Conservation (phyloP, 176 grass and related monocot genomes). For the Aechmea fasciata region DNA sequence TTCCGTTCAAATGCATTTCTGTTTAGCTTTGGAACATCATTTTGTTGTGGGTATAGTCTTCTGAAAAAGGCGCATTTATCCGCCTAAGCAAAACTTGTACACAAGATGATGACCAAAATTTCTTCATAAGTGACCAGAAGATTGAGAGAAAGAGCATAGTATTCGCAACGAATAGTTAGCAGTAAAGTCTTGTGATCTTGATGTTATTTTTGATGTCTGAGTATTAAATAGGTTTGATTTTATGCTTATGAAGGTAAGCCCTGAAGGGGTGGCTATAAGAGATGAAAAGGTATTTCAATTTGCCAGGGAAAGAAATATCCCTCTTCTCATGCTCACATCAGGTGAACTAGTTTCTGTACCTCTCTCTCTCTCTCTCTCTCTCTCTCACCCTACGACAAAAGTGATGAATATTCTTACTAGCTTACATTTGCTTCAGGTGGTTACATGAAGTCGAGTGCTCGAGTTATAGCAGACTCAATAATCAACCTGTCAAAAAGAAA, state of each 20-base stretch:
- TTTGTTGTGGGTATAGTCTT: no score
- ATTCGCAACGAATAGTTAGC: no score
- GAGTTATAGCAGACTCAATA: slow-evolving; percentile 70
- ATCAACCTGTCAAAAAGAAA: slow-evolving; percentile 81
- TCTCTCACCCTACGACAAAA: neutral
- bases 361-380: neutral
- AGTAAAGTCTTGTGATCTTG: neutral
- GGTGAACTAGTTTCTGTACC: slow-evolving; percentile 28
- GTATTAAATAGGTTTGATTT: neutral
- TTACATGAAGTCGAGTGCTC: slow-evolving; percentile 91
- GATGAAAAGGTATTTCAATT: slow-evolving; percentile 89
- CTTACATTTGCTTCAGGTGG: slow-evolving; percentile 40
- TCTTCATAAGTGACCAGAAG: no score
- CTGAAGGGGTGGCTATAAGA: slow-evolving; percentile 61
- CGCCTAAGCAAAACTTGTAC: no score
- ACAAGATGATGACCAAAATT: no score
- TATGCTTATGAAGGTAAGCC: slow-evolving; percentile 42
- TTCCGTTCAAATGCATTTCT: neutral
- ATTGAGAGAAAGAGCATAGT: no score
- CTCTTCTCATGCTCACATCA: slow-evolving; percentile 87
- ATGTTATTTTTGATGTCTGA: neutral
- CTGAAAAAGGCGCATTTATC: no score
- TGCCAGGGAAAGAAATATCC: slow-evolving; percentile 82
- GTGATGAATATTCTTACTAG: neutral
- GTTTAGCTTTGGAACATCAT: neutral